Evolutionary conservation across 257 asterid genomes (phyloP), one percentile per base, ranked within the genome.

Genomic region (Solanum virginianum): DNA sequence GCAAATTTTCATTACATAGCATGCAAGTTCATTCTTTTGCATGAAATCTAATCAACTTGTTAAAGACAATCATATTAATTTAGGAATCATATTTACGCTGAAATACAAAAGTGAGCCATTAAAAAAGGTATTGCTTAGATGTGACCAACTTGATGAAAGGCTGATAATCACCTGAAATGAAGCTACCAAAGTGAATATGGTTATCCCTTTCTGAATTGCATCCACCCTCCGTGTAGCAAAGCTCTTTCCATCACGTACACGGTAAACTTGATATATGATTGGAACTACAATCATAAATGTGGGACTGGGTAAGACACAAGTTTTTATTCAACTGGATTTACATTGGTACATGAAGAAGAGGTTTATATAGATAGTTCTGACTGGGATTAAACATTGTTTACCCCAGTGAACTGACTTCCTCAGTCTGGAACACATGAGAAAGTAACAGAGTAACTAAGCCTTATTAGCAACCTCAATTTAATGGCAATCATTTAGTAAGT

Each of bases 151-250:
- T 56, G 83, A 72, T 49, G 12, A 55, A 68, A 83, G 51, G 49
- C 68, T 57, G 82, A 77, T 80, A 83, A 85, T 87, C 89, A 95
- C 99, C 97, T 97, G 99, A 91, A 97, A 95, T 74, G 99, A 97
- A 89, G 98, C 98, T 85, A 91, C 22, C 89, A 95, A 83, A 56
- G 92, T 92, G 84, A 97, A 97, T 66, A 97, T 89, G 53, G 94
- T 89, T n/a, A 89, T 92, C 86, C 98, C 99, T 85, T 92, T 93
- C 89, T 97, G 99, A 84, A 97, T 91, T 84, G 99, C 99, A 29
- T 95, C 99, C 86, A 97, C 99, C 88, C 92, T 94, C 86, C 99
- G 92, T 83, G 98, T 95, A 82, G 99, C 98, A 88, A 97, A 97
- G 90, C 98, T 97, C 87, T 90, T 94, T n/a, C 99, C 99, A 87